Evolutionary conservation across 495 filamentous ascomycete genomes (phyloP).

Genomic region (Neurospora discreta): DNA sequence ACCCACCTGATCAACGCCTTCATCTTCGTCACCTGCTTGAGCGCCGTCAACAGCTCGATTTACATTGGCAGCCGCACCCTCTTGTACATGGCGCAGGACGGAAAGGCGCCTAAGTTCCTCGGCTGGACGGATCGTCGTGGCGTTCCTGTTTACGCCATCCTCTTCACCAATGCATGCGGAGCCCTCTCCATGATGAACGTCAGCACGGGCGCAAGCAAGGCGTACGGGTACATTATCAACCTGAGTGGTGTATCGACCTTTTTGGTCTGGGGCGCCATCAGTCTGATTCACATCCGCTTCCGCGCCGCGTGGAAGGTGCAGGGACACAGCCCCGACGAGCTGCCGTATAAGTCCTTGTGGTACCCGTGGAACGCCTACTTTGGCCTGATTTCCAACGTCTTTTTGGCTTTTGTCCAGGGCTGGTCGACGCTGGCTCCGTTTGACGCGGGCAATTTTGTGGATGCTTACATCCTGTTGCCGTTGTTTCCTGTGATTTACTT

Average conservation of each 20-base stretch:
- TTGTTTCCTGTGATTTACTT: constrained; percentile 50
- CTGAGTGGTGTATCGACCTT: constrained; percentile 49
- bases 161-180: constrained; percentile 53
- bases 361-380: constrained; percentile 57
- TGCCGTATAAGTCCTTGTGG: constrained; percentile 48
- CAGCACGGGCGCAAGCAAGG: constrained; percentile 45
- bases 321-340: constrained; percentile 37
- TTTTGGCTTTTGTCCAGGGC: constrained; percentile 57
- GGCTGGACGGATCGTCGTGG: constrained; percentile 51
- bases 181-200: constrained; percentile 58
- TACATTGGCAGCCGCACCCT: constrained; percentile 58
- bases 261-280: constrained; percentile 56
- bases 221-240: constrained; percentile 41
- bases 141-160: constrained; percentile 52
- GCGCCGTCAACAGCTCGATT: constrained; percentile 58
- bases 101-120: constrained; percentile 55
- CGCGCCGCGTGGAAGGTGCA: constrained; percentile 45
- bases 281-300: constrained; percentile 58
- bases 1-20: constrained; percentile 62
- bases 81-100: constrained; percentile 52
- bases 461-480: constrained; percentile 56
- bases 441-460: constrained; percentile 47
- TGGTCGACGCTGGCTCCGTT: constrained; percentile 45
- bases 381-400: constrained; percentile 46
- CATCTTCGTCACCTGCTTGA: constrained; percentile 57